Evolutionary conservation across 805 yeast genomes (phyloP).

Genomic region (Blastobotrys muscicola): DNA sequence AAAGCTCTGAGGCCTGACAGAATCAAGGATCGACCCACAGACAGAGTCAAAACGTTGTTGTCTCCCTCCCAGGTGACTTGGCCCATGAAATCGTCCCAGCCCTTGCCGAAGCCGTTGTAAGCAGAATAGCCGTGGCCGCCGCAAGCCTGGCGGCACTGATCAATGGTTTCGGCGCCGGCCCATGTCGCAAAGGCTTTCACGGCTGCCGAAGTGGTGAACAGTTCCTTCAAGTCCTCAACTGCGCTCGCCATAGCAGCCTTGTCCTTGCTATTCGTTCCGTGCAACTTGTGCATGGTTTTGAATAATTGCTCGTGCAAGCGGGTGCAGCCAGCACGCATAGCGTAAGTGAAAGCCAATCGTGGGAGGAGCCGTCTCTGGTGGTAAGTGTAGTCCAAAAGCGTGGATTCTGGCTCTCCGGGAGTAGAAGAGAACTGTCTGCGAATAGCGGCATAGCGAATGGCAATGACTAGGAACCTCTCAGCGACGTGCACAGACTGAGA

Average conservation of each 20-base stretch:
- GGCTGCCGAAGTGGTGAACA: slow-evolving; percentile 79
- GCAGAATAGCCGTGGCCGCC: slow-evolving; percentile 96
- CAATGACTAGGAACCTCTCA: slow-evolving; percentile 73
- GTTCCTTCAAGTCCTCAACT: slow-evolving; percentile 57
- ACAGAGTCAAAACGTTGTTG: slow-evolving; percentile 74
- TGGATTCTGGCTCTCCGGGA: slow-evolving; percentile 47
- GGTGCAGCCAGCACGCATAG: slow-evolving; percentile 61
- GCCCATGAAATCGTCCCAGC: slow-evolving; percentile 86
- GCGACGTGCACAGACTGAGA: slow-evolving; percentile 74
- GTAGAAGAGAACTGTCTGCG: slow-evolving; percentile 70
- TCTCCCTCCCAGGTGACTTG: slow-evolving; percentile 99
- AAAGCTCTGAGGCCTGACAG: slow-evolving; percentile 36
- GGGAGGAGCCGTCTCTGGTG: slow-evolving; percentile 87
- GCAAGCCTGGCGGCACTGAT: slow-evolving; percentile 85
- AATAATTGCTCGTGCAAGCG: slow-evolving; percentile 38
- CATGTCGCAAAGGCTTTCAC: slow-evolving; percentile 86
- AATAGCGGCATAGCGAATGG: slow-evolving; percentile 80
- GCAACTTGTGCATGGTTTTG: slow-evolving; percentile 43
- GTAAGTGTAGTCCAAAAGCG: slow-evolving; percentile 74
- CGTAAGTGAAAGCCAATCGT: slow-evolving; percentile 66
- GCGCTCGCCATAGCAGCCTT: slow-evolving; percentile 37
- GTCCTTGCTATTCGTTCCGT: slow-evolving; percentile 29
- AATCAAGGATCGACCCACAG: slow-evolving; percentile 70
- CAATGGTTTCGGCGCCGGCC: slow-evolving; percentile 71
- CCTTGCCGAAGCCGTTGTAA: slow-evolving; percentile 86